Percentiles rank a stretch among this genome's conserved stretches.
phyloP scores from a whole-genome alignment of 257 asterid species.

The Penstemon newberryi region DNA sequence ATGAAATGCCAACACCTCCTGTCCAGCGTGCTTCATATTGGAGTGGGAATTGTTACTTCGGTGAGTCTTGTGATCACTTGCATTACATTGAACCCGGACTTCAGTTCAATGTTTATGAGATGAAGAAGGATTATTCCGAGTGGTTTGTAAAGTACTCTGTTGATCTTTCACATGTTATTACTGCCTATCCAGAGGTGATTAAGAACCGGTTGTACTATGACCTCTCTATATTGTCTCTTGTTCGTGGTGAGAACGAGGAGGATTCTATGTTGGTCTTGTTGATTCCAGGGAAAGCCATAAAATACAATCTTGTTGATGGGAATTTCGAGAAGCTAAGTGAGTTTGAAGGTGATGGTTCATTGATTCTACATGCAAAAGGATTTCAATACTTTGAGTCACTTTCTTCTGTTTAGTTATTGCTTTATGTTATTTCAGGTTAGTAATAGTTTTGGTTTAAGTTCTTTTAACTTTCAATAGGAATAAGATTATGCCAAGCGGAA shows the following conservation, averaged over 20 bases:
- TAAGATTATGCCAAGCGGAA: too few relatives aligned
- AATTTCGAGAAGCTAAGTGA: constrained; percentile 8
- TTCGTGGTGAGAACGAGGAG: background rate
- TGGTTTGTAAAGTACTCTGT: constrained; percentile 34
- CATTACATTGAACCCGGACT: constrained; percentile 20
- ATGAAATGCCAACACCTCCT: constrained; percentile 21
- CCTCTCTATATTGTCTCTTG: background rate
- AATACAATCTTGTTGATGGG: constrained; percentile 6
- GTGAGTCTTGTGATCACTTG: constrained; percentile 34
- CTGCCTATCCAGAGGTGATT: constrained; percentile 13
- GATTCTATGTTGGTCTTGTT: constrained; percentile 9
- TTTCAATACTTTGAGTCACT: too few relatives aligned
- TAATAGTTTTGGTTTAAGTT: too few relatives aligned
- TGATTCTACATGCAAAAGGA: too few relatives aligned
- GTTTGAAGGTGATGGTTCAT: background rate
- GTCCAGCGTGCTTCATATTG: background rate
- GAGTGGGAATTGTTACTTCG: constrained; percentile 17
- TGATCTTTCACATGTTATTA: constrained; percentile 13
- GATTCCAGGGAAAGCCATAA: constrained; percentile 15
- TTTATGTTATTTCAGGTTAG: too few relatives aligned
- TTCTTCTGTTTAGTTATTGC: too few relatives aligned
- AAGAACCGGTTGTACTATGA: background rate
- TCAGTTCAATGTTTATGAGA: constrained; percentile 28
- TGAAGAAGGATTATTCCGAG: constrained; percentile 31
- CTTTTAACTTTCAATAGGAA: too few relatives aligned